Base-by-base conservation (phyloP, 371 early-diverging fungal species). In the Apophysomyces sp. region DNA sequence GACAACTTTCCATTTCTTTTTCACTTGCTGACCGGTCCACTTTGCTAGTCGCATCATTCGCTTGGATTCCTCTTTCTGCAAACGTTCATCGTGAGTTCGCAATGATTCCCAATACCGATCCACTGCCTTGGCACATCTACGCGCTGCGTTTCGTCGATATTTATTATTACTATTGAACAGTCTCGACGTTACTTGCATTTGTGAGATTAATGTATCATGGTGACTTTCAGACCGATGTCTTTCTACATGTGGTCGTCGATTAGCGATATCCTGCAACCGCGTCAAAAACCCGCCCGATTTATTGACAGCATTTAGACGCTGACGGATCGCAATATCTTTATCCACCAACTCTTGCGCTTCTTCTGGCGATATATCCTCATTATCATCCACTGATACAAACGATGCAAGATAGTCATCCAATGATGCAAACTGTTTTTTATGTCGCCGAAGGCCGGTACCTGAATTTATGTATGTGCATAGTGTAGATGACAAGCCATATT, bases 1-100 rank as follows among this genome's bases (percentile, higher is more conserved):
- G 0, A 91, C 84, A 11, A 82, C 69, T 32, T 79, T 74, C 92
- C 92, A 92, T 51, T 85, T 87, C 51, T 77, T 78, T 60, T 83
- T 86, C 4, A 92, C 87, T 41, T 88, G 84, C 37, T 79, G 78
- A 2, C 81, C 82, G 0, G 87, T 85, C 76, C 81, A 74, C 56
- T 89, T 91, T 2, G 92, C 92, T 53, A 91, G 57, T 26, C 76
- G 76, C 26, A 74, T 66, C 40, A 83, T 34, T 4, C 82, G 71
- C 44, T 84, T 84, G n/a, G 74, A 76, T 41, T 88, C 87, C 4
- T 79, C 76, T 24, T 73, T 63, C 34, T 76, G 68, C 16, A 69
- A 62, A 8, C 84, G 73, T 63, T 84, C 83, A 40, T 77, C 84
- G 27, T 80, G 77, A 4, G 82, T 81, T 4, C 82, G 65, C 1